Percentiles rank a stretch among this genome's conserved stretches.
phyloP scores from a whole-genome alignment of 75 land plant genomes.

The Adiantum capillusveneris region DNA sequence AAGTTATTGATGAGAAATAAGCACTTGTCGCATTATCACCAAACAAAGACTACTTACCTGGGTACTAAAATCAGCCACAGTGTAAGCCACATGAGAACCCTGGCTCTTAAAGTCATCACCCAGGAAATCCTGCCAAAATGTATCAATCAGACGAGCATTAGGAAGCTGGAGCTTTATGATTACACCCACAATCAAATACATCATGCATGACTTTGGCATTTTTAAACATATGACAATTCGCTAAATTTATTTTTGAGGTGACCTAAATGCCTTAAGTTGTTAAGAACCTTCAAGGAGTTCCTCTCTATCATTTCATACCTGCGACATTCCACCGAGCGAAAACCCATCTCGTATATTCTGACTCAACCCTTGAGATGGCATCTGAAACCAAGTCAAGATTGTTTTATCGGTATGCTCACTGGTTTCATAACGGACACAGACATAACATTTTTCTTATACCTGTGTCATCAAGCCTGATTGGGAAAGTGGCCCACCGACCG shows the following conservation, averaged over 20 bases:
- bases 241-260: too few relatives aligned
- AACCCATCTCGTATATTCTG: conserved; percentile 89
- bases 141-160: too few relatives aligned
- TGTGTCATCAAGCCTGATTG: conserved; percentile 78
- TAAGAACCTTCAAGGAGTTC: too few relatives aligned
- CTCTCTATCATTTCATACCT: conserved; percentile 39
- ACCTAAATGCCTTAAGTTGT: too few relatives aligned
- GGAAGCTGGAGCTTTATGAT: background rate
- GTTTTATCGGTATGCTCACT: too few relatives aligned
- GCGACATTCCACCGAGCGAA: conserved; percentile 94
- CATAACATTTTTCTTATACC: conserved; percentile 18
- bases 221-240: too few relatives aligned
- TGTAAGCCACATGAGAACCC: conserved; percentile 95
- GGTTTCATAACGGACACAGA: conserved; percentile 2
- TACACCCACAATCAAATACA: background rate
- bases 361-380: conserved; percentile 72
- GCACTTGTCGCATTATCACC: too few relatives aligned
- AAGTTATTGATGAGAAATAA: too few relatives aligned
- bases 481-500: conserved; percentile 75
- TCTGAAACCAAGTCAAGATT: too few relatives aligned
- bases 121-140: conserved; percentile 61
- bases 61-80: conserved; percentile 68
- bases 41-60: conserved; percentile 54
- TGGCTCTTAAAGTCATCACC: conserved; percentile 99
- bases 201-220: too few relatives aligned